A percentile compares a stretch with the other conserved stretches of the same genome.
Conservation (phyloP, 2,329 filamentous ascomycete genomes). For the Fusarium oligoseptatum region DNA sequence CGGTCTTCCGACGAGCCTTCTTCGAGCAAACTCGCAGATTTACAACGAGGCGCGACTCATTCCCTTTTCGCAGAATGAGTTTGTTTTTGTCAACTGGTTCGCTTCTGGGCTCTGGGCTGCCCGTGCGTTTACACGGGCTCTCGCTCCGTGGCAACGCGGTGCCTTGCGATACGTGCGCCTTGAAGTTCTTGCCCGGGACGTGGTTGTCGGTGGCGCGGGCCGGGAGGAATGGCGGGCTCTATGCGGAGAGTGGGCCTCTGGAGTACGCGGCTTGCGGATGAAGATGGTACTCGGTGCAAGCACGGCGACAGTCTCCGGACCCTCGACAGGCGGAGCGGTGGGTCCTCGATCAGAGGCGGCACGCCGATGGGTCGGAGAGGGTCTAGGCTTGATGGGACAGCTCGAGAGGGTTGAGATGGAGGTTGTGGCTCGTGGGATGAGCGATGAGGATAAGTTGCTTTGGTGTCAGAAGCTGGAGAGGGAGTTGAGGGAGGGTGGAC, state of each 20-base stretch:
- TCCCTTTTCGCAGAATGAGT: constrained; percentile 60
- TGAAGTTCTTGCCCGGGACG: constrained; percentile 56
- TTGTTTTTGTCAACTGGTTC: constrained; percentile 62
- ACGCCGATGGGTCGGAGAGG: constrained; percentile 41
- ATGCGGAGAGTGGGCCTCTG: constrained; percentile 52
- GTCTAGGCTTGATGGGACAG: constrained; percentile 49
- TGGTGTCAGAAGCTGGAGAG: constrained; percentile 53
- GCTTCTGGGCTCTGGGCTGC: constrained; percentile 60
- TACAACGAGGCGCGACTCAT: constrained; percentile 58
- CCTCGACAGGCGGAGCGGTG: constrained; percentile 30
- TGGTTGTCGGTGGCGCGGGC: constrained; percentile 46
- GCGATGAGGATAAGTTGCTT: constrained; percentile 47
- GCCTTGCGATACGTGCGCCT: constrained; percentile 56
- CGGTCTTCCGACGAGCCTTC: constrained; percentile 57
- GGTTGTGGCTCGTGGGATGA: constrained; percentile 51
- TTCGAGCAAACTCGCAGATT: constrained; percentile 55
- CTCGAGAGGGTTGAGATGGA: constrained; percentile 59
- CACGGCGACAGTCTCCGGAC: constrained; percentile 39
- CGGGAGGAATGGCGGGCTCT: constrained; percentile 53
- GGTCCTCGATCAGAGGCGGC: constrained; percentile 33
- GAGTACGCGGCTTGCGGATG: constrained; percentile 56
- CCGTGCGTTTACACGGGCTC: constrained; percentile 50
- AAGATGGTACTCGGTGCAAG: constrained; percentile 51
- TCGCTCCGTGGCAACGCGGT: constrained; percentile 58
- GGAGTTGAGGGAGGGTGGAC: constrained; percentile 42